Base-by-base conservation (phyloP, 2,329 filamentous ascomycete genomes). In the Trichoderma sp. region DNA sequence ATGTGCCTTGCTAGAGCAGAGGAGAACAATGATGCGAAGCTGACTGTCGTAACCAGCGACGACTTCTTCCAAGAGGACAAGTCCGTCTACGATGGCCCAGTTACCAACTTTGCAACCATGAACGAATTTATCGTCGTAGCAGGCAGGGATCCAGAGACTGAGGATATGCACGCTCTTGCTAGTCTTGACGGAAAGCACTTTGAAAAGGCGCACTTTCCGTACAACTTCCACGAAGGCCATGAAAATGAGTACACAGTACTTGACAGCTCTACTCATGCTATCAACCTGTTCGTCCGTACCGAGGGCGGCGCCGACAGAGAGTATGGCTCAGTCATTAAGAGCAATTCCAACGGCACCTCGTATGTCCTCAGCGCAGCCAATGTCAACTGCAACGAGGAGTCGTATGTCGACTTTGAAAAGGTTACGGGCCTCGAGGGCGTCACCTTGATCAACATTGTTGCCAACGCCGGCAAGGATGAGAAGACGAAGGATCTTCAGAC, bases 291-390 rank as follows among this genome's bases (percentile, higher is more conserved):
- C 76, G 95, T 98, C 58, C 94, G 91, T 0, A 92, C 93, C 51
- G 90, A 91, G 74, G 86, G 85, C 51, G 82, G 83, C 4, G 77
- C 83, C 61, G 90, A 88, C 21, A 87, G 86, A 61, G 87, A 91
- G 70, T 94, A 92, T 74, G 96, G 96, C 46, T 91, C 91, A 28
- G 93, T 99, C 74, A 89, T 99, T 80, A 99, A 98, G 87, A 97
- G 94, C 77, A 99, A 99, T 82, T 97, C 94, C 75, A 98, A 99
- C 77, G 96, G 96, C 66, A 99, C 96, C 0, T 96, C 92, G 1
- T 99, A 97, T 76, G 92, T 97, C 14, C 83, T 97, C 72, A 96
- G 92, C 79, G 84, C 96, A 28, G 83, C 87, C 59, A 88, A 88
- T 24, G 93, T 98, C 76, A 97, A 98, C 79, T 88, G 93, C 73